Conservation (phyloP, 169 alveolate genomes). For the Plasmodium cynomolgi region DNA sequence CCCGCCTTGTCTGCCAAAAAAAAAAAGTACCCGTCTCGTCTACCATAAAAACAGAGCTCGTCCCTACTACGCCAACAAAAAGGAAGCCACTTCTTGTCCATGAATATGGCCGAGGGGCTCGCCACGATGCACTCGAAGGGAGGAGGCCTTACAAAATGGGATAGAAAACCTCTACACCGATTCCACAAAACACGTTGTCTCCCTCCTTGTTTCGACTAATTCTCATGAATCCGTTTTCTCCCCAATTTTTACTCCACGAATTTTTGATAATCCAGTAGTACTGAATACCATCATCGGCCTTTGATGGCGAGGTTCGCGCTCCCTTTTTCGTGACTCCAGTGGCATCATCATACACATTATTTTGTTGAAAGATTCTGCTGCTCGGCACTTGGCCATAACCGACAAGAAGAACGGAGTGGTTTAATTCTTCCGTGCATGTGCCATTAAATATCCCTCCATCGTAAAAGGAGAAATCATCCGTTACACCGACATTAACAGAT, state of each 20-base stretch:
- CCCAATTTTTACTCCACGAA: constrained; percentile 92
- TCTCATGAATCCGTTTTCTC: constrained; percentile 89
- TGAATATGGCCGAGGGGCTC: background rate
- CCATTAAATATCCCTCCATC: constrained; percentile 84
- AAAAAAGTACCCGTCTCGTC: background rate
- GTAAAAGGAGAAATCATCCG: constrained; percentile 88
- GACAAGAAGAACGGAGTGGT: constrained; percentile 89
- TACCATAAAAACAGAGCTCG: background rate
- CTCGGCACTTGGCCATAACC: constrained; percentile 85
- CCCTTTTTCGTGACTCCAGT: background rate
- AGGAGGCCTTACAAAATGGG: constrained; percentile 10
- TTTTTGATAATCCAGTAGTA: constrained; percentile 89
- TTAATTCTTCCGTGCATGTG: constrained; percentile 78
- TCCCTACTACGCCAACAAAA: background rate
- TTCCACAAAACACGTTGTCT: constrained; percentile 56
- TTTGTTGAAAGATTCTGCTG: constrained; percentile 16
- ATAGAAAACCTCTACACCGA: constrained; percentile 59
- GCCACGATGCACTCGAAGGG: background rate
- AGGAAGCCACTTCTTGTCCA: background rate
- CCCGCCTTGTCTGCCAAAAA: background rate
- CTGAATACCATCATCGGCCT: constrained; percentile 23
- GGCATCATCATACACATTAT: constrained; percentile 14
- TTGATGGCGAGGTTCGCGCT: background rate
- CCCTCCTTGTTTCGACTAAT: constrained; percentile 67
- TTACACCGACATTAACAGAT: constrained; percentile 93